Evolutionary conservation across 75 land plant genomes (phyloP).

Genomic region (Pinus taeda): DNA sequence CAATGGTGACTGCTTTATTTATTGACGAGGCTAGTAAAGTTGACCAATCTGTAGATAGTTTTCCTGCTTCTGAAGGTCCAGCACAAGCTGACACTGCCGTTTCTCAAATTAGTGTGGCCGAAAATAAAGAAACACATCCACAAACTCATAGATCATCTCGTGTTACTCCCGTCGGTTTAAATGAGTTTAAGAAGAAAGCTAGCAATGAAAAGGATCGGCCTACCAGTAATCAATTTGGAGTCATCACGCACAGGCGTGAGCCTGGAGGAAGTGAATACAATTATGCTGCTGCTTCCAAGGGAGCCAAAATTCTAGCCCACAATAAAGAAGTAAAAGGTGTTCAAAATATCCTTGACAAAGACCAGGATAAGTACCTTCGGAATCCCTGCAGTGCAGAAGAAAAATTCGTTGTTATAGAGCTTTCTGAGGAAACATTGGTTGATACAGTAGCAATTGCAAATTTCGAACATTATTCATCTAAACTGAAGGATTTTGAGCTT

Average conservation of each 20-base stretch:
- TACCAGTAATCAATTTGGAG: conserved; percentile 17
- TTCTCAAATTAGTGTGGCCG: background rate
- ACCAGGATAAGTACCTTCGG: conserved; percentile 82
- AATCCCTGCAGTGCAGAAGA: conserved; percentile 85
- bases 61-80: background rate
- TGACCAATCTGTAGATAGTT: background rate
- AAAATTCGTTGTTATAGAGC: conserved; percentile 78
- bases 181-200: conserved; percentile 55
- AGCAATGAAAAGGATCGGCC: conserved; percentile 26
- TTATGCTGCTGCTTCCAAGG: conserved; percentile 84
- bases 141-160: conserved; percentile 9
- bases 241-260: conserved; percentile 53
- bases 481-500: conserved; percentile 77
- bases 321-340: conserved; percentile 96
- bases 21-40: background rate
- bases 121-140: background rate
- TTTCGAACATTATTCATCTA: conserved; percentile 89
- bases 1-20: background rate
- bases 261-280: conserved; percentile 77
- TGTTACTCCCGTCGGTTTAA: conserved; percentile 40
- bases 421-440: conserved; percentile 84
- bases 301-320: conserved; percentile 78
- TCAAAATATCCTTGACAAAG: conserved; percentile 62
- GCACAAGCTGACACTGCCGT: background rate
- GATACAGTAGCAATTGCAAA: conserved; percentile 74